A percentile compares a stretch with the other conserved stretches of the same genome.
phyloP scores from a whole-genome alignment of 2,329 filamentous ascomycete species.

The Colletotrichum sp. region DNA sequence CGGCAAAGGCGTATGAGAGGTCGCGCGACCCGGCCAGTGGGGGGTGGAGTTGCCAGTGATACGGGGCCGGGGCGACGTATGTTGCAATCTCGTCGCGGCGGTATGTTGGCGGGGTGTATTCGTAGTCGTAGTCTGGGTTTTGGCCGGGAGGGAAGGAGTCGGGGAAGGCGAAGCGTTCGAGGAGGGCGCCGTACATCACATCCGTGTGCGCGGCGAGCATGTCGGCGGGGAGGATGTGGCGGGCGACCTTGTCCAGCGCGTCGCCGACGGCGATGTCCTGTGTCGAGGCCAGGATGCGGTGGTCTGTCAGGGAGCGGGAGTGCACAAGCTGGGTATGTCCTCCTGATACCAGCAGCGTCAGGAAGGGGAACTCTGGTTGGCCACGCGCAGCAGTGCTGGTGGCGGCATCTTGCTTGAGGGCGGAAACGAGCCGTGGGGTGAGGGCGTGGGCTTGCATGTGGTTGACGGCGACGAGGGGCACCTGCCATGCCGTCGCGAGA shows the following conservation, averaged over 20 bases:
- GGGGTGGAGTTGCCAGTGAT: slow-evolving; percentile 69
- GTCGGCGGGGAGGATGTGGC: slow-evolving; percentile 71
- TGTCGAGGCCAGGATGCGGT: slow-evolving; percentile 75
- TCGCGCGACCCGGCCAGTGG: slow-evolving; percentile 65
- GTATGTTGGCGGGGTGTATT: slow-evolving; percentile 62
- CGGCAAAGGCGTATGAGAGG: slow-evolving; percentile 77
- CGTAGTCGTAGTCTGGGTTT: slow-evolving; percentile 36
- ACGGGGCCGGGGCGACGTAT: slow-evolving; percentile 40
- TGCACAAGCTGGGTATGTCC: slow-evolving; percentile 89
- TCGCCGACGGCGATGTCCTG: slow-evolving; percentile 89
- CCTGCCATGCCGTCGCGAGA: slow-evolving; percentile 79
- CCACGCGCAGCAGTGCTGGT: neutral
- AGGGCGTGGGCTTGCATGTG: slow-evolving; percentile 98
- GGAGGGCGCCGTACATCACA: slow-evolving; percentile 80
- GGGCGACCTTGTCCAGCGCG: slow-evolving; percentile 85
- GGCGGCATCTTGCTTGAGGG: slow-evolving; percentile 47
- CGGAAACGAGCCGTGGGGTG: slow-evolving; percentile 78
- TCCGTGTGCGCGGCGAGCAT: slow-evolving; percentile 59
- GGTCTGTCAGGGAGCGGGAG: slow-evolving; percentile 70
- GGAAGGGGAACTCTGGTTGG: slow-evolving; percentile 76
- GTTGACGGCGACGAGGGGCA: slow-evolving; percentile 85
- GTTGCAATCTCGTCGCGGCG: slow-evolving; percentile 63
- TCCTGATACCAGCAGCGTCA: slow-evolving; percentile 88
- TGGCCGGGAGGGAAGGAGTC: slow-evolving; percentile 12
- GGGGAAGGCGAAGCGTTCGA: slow-evolving; percentile 83